phyloP scores from a whole-genome alignment of 2,329 filamentous ascomycete genomes.

The Sclerotinia subarctica region DNA sequence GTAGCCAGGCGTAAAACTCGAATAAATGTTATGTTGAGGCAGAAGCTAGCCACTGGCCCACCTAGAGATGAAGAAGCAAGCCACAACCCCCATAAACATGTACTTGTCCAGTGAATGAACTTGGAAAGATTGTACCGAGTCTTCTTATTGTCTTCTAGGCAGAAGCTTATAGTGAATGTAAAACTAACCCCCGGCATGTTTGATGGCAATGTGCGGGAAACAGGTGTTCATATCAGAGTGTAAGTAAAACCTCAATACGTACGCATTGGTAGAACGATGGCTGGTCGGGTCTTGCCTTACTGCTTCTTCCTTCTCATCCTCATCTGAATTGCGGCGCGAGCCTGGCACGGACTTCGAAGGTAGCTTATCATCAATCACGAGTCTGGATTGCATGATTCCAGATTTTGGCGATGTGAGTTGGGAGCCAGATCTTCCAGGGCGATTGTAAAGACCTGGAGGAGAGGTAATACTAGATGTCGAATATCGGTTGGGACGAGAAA shows the following conservation, averaged over 20 bases:
- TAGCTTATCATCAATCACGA: conserved; percentile 60
- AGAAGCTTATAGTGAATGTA: not conserved
- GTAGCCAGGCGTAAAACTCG: not conserved
- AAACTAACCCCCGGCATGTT: not conserved
- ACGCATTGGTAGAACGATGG: conserved; percentile 74
- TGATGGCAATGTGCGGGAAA: not conserved
- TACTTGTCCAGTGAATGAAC: not conserved
- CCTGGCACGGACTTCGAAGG: conserved; percentile 83
- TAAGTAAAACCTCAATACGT: conserved; percentile 48
- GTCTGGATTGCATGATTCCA: conserved; percentile 57
- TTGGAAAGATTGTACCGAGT: not conserved
- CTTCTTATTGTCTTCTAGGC: not conserved
- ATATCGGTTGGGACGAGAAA: conserved; percentile 82
- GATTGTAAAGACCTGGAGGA: conserved; percentile 70
- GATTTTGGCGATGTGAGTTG: conserved; percentile 75
- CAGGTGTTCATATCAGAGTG: not conserved
- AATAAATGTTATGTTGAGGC: not conserved
- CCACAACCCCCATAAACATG: not conserved
- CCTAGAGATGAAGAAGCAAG: not conserved
- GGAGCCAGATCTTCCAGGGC: conserved; percentile 72
- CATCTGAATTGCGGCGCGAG: conserved; percentile 86
- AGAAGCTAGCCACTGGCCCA: not conserved
- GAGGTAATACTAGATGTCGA: conserved; percentile 85
- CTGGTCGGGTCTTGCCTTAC: conserved; percentile 67
- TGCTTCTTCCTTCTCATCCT: conserved; percentile 79